Evolutionary conservation across 768 basidiomycete species (phyloP).

Genomic region (Tubosaeta sp.): DNA sequence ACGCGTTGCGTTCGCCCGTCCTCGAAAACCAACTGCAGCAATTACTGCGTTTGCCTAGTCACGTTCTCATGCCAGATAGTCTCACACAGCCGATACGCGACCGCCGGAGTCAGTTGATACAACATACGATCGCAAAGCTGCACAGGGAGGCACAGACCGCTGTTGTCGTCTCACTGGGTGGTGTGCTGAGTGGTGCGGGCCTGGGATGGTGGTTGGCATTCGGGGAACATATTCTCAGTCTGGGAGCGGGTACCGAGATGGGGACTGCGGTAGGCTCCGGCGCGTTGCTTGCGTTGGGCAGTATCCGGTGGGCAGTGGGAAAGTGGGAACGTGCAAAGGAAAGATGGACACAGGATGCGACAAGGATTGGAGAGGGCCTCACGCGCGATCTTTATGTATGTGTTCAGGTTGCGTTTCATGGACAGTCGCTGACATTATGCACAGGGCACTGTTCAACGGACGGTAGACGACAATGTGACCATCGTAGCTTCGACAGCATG

Average conservation of each 20-base stretch:
- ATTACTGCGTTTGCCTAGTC: slow-evolving; percentile 42
- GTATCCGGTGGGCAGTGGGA: slow-evolving; percentile 59
- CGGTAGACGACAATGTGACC: slow-evolving; percentile 49
- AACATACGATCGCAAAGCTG: slow-evolving; percentile 52
- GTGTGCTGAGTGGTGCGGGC: slow-evolving; percentile 45
- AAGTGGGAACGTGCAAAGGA: slow-evolving; percentile 66
- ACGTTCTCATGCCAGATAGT: slow-evolving; percentile 39
- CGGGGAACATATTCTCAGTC: slow-evolving; percentile 36
- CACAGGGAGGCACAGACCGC: slow-evolving; percentile 62
- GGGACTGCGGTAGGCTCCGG: slow-evolving; percentile 60
- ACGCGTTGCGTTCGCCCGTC: slow-evolving; percentile 45
- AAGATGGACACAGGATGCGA: slow-evolving; percentile 67
- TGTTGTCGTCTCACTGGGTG: slow-evolving; percentile 47
- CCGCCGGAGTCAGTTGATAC: slow-evolving; percentile 51
- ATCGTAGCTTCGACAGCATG: slow-evolving; percentile 50
- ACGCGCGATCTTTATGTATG: slow-evolving; percentile 61
- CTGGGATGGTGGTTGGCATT: slow-evolving; percentile 52
- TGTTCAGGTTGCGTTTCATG: background rate
- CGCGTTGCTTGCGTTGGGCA: slow-evolving; percentile 43
- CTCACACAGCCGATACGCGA: slow-evolving; percentile 49
- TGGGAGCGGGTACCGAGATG: slow-evolving; percentile 41
- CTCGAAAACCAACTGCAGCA: slow-evolving; percentile 59
- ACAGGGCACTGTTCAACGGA: slow-evolving; percentile 45
- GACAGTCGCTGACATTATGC: slow-evolving; percentile 1
- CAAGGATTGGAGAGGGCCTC: slow-evolving; percentile 56